Evolutionary conservation across 2,329 filamentous ascomycete species (phyloP), one percentile per base, ranked within the genome.

Genomic region (Diaporthe capsici): DNA sequence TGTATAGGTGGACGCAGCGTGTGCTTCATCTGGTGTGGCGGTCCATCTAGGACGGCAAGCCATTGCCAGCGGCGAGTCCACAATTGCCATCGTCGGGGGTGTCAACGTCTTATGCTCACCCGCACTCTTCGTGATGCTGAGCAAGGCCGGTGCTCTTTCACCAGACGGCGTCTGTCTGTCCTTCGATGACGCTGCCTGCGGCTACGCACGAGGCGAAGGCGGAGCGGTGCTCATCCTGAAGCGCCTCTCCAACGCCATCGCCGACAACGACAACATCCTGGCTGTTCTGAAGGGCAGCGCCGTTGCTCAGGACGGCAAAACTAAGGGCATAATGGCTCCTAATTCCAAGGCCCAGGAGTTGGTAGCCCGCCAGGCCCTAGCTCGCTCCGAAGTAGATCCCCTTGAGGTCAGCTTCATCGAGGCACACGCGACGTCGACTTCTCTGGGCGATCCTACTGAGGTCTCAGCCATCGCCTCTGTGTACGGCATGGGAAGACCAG

Each of bases 211-310:
- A n/a, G 72, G 60, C 10, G 72, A 74, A n/a, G 72, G 63, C 22
- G 49, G 28, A 1, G 63, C n/a, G 1, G 25, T 34, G 1, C 5
- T 74, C 4, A 28, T 74, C 2, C 12, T 74, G 6, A 71, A 71
- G 39, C 73, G 51, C 2, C 67, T 75, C 28, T 10, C 57, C 37
- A 34, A 61, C 25, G 74, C 74, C 5, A 49, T 76, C 20, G 37
- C 25, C 15, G 74, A 86, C 76, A 88, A 88, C 28, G 90, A 93
- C 79, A 84, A 86, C 3, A 88, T 90, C 75, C 84, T 86, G 51
- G 87, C 87, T 13, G 83, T 90, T 42, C 88, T 92, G 68, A 83
- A 84, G 47, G 87, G 84, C n/a, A 88, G 85, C 1, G 88, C 86
- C 0, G 83, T 88, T 3, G 81, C 88, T 53, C 85, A 87, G 9